Evolutionary conservation across 306 rosid species (phyloP).

Genomic region (Carpinus viminea): DNA sequence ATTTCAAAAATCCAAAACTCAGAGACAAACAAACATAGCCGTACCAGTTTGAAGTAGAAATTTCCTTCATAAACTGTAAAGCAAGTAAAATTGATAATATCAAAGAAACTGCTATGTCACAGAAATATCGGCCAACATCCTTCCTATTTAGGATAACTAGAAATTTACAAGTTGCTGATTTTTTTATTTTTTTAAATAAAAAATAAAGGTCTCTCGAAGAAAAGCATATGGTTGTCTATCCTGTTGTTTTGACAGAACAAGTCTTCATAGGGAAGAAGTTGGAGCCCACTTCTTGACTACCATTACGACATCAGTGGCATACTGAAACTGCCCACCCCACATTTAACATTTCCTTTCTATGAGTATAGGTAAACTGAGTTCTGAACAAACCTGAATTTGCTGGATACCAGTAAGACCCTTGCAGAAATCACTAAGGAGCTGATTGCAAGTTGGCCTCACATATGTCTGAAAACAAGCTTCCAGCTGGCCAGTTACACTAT

Average conservation of each 20-base stretch:
- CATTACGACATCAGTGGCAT: neutral
- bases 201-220: conserved; percentile 8
- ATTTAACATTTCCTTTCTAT: conserved; percentile 10
- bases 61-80: neutral
- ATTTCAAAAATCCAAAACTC: neutral
- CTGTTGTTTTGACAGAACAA: neutral
- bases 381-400: conserved; percentile 83
- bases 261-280: neutral
- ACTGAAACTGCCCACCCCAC: neutral
- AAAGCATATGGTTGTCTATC: conserved; percentile 6
- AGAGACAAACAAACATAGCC: conserved; percentile 18
- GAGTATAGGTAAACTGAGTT: conserved; percentile 28
- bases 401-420: conserved; percentile 92
- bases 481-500: conserved; percentile 83
- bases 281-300: neutral
- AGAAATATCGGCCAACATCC: neutral
- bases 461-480: conserved; percentile 94
- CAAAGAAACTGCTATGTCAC: conserved; percentile 5
- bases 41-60: neutral
- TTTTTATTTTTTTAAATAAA: neutral
- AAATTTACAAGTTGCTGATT: conserved; percentile 2
- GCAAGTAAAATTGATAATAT: conserved; percentile 12
- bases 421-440: conserved; percentile 80
- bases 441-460: conserved; percentile 90
- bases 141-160: neutral